Evolutionary conservation across 116 monocot species (phyloP), one percentile per base, ranked within the genome.

Genomic region (Thalassia testudinum): DNA sequence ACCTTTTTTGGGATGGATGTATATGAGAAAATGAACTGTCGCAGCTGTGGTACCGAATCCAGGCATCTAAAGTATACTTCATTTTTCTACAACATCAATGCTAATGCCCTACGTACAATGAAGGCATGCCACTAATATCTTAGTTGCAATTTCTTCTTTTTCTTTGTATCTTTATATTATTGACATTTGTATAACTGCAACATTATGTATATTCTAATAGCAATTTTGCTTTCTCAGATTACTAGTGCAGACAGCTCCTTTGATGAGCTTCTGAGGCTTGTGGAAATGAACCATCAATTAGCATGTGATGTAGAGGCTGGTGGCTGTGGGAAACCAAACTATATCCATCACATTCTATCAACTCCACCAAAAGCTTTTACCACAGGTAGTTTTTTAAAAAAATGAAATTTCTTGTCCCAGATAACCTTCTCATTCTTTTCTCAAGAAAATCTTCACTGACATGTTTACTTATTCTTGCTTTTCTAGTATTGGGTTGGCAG

Each of bases 1-100:
- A 54, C 55, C 17, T 53, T 87, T 38, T 93, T 87, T 67, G 93
- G 93, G 45, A 83, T 93, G 93, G 45, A 93, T 58, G 77, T 93
- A 58, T 71, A 38, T 73, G 93, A 93, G 68, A 82, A 72, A 45
- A 87, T 93, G 87, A 87, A 80, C 55, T 93, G 93, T 65, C 57
- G 66, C 54, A 81, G 34, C 48, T 93, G 93, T 65, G 52, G 70
- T 1, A 12, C 78, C 57, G 80, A 93, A 42, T 87, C 83, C 25
- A 77, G 87, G 50, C 83, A 78, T 25, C 56, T 93, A 12, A 93
- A 83, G 66, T 93, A 93, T 53, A 80, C 78, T 58, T 73, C 93
- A 52, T 93, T 87, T 73, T 93, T 93, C 60, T 87, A 93, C 66
- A 93, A 93, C 57, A 76, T 87, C 64, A 93, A 93, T 66, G 93